phyloP scores from a whole-genome alignment of 1,284 basidiomycete genomes.

The Malassezia slooffiae region DNA sequence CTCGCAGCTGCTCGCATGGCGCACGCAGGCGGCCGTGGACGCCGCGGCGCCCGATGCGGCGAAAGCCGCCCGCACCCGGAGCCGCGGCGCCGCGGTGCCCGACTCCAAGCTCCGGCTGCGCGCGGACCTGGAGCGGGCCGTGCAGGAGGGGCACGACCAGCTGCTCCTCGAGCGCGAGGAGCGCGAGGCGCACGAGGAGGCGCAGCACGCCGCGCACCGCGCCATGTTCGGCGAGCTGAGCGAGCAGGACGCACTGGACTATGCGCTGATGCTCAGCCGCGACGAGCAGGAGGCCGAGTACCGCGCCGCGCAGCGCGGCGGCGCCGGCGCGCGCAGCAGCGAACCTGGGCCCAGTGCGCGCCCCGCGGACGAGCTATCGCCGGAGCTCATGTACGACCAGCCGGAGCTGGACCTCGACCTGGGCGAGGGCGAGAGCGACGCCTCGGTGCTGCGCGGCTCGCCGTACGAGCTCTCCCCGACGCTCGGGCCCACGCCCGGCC shows the following conservation, averaged over 20 bases:
- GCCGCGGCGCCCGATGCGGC: background rate
- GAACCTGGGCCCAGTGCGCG: too few species aligned
- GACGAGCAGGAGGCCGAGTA: conserved; percentile 55
- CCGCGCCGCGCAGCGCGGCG: background rate
- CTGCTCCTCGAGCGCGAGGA: conserved; percentile 59
- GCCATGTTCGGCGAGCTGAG: conserved; percentile 59
- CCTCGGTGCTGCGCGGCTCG: background rate
- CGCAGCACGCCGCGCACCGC: conserved; percentile 50
- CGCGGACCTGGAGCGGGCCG: conserved; percentile 31
- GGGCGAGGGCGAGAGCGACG: conserved; percentile 13
- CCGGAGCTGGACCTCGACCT: background rate
- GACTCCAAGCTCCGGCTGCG: conserved; percentile 25
- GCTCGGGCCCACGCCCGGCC: background rate
- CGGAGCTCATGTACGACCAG: conserved; percentile 12
- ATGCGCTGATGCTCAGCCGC: conserved; percentile 70
- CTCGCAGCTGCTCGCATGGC: conserved; percentile 60
- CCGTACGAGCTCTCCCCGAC: background rate
- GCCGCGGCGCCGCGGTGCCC: conserved; percentile 11
- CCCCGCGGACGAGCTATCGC: conserved; percentile 5
- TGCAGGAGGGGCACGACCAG: conserved; percentile 24
- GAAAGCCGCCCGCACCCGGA: conserved; percentile 5
- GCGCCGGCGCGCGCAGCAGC: background rate
- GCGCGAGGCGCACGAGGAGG: conserved; percentile 52
- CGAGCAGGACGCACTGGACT: conserved; percentile 68
- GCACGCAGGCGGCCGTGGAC: conserved; percentile 23